Evolutionary conservation across 1,284 basidiomycete species (phyloP).

Genomic region (Rhodotorula sp.): DNA sequence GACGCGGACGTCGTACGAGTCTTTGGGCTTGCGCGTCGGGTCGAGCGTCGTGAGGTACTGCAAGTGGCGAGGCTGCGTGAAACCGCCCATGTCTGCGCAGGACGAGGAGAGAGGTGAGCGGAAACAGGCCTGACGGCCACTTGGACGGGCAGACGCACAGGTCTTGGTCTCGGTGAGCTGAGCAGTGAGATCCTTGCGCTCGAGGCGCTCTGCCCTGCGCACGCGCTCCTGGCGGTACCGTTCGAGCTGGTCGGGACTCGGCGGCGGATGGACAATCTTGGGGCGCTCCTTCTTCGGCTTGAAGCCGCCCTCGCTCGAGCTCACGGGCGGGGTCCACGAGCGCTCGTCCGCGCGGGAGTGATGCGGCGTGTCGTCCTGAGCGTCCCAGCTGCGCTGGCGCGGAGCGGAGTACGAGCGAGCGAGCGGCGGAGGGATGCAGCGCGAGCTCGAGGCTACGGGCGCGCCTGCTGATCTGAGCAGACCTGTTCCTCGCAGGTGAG

Average conservation of each 20-base stretch:
- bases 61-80: slow-evolving; percentile 55
- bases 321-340: background rate
- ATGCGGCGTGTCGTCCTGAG: background rate
- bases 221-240: slow-evolving; percentile 4
- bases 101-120: background rate
- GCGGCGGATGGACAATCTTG: background rate
- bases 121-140: background rate
- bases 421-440: background rate
- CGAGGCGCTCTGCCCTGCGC: slow-evolving; percentile 26
- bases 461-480: too few species aligned
- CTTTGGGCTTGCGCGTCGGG: slow-evolving; percentile 47
- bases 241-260: slow-evolving; percentile 4
- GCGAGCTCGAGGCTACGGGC: background rate
- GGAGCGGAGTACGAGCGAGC: background rate
- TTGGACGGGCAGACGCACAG: slow-evolving; percentile 6
- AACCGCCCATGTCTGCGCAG: slow-evolving; percentile 50
- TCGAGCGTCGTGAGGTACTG: slow-evolving; percentile 52
- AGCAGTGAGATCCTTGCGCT: slow-evolving; percentile 30
- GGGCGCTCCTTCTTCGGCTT: background rate
- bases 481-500: too few species aligned
- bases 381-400: background rate
- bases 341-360: background rate
- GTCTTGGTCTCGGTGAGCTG: slow-evolving; percentile 35
- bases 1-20: slow-evolving; percentile 47
- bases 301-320: background rate